Evolutionary conservation across 371 early-diverging fungal species (phyloP), one percentile per base, ranked within the genome.

Genomic region (Massospora cicadina): DNA sequence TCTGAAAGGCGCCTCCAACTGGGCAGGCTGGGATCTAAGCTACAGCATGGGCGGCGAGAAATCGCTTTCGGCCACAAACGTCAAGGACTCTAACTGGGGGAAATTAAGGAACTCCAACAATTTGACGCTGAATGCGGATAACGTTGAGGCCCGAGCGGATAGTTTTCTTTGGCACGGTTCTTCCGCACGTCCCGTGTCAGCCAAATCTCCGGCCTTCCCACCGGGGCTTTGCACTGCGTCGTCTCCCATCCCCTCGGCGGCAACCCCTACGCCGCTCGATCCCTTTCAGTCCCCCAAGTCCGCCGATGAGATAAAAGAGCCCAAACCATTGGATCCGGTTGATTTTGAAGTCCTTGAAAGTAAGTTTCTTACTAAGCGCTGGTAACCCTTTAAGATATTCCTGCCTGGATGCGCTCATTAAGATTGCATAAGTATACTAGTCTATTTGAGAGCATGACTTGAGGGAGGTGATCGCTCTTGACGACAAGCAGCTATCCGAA

Each of bases 391-490:
- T 43, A 58, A 85, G 95, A 93, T 77, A 82, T 93, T 66, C 89
- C 94, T 24, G 78, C 81, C 59, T 96, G 94, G 94, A 78, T 96
- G 68, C 78, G 91, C 54, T 83, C 84, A 66, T 76, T 95, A 58
- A 85, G 97, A 28, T 76, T 97, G 65, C 97, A 97, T 77, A 95
- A 95, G 77, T 97, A 97, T 76, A 89, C 89, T n/a, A 68, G 76
- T 23, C 77, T 89, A 31, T 93, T 97, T 77, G 89, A 89, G 53
- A 75, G 78, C 3, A 86, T 90, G 85, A 76, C 80, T 65, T 93
- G 91, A 80, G 79, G 55, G 86, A 89, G 32, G 86, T 95, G 53
- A 80, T 97, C 58, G 80, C 82, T 53, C 76, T 97, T 75, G 76
- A 79, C 33, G 95, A 95, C 64, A 84, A 87, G 57, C 86, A 86